Evolutionary conservation across 441 rosid genomes (phyloP).

Genomic region (Gossypium davidsonii): DNA sequence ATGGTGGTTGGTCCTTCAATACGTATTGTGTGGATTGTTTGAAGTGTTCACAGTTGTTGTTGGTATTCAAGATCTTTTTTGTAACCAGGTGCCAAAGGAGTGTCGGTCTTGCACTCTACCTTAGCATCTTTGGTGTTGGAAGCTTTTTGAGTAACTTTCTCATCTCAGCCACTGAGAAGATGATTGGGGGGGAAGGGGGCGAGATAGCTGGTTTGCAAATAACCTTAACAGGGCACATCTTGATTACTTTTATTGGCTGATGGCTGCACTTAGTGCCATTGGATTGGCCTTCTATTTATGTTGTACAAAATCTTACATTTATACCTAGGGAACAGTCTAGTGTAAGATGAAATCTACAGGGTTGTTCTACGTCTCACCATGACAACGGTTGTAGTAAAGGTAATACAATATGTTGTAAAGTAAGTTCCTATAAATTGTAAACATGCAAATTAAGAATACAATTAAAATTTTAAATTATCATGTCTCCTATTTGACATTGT

Average conservation of each 20-base stretch:
- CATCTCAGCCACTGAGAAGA: slow-evolving; percentile 41
- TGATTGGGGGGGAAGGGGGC: slow-evolving; percentile 32
- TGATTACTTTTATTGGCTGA: slow-evolving; percentile 64
- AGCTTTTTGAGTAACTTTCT: slow-evolving; percentile 57
- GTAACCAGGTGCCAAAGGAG: slow-evolving; percentile 61
- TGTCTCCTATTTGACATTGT: no score
- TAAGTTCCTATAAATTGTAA: no score
- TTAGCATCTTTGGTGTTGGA: slow-evolving; percentile 14
- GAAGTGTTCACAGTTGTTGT: slow-evolving; percentile 51
- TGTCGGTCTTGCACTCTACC: slow-evolving; percentile 41
- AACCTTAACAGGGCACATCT: slow-evolving; percentile 54
- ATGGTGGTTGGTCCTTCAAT: slow-evolving; percentile 69
- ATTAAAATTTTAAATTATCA: no score
- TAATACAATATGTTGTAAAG: no score
- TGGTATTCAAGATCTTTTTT: slow-evolving; percentile 62
- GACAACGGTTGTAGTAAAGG: neutral
- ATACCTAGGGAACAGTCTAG: slow-evolving; percentile 8
- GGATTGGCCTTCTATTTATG: slow-evolving; percentile 33
- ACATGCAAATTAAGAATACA: no score
- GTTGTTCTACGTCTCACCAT: neutral
- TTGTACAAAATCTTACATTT: slow-evolving; percentile 44
- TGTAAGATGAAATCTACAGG: neutral
- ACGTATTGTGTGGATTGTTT: slow-evolving; percentile 39
- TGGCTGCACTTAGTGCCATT: slow-evolving; percentile 43
- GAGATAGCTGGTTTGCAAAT: slow-evolving; percentile 49